Conservation (phyloP, 2,329 filamentous ascomycete species). For the Penicillium sp. region DNA sequence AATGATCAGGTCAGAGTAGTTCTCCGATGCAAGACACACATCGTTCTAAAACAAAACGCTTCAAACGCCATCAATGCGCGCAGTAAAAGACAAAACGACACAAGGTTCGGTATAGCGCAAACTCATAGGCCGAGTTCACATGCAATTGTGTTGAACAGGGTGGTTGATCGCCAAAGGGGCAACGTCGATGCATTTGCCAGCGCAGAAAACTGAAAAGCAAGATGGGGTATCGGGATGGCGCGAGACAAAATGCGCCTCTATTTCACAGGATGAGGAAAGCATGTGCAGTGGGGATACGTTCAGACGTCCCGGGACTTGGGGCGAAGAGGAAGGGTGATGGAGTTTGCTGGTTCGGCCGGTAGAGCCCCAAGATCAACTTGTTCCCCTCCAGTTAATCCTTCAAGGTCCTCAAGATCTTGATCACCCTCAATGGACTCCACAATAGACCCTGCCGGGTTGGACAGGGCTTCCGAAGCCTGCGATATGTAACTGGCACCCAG, state of each 20-base stretch:
- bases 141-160: constrained; percentile 27
- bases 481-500: constrained; percentile 41
- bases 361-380: constrained; percentile 20
- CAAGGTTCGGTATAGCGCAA: constrained; percentile 18
- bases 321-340: constrained; percentile 25
- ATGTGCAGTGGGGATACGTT: constrained; percentile 12
- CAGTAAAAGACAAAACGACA: constrained; percentile 5
- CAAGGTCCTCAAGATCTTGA: constrained; percentile 27
- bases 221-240: constrained; percentile 13
- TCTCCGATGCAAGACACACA: background rate
- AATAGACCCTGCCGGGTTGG: constrained; percentile 48
- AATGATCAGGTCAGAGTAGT: background rate
- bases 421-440: constrained; percentile 44
- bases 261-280: background rate
- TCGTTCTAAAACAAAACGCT: constrained; percentile 1
- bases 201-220: constrained; percentile 9
- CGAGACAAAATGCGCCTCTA: constrained; percentile 4
- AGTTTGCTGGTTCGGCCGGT: constrained; percentile 5
- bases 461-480: constrained; percentile 48
- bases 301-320: constrained; percentile 20
- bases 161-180: constrained; percentile 16
- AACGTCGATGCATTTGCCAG: constrained; percentile 17
- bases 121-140: constrained; percentile 21
- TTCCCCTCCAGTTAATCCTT: constrained; percentile 25
- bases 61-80: constrained; percentile 19